Conservation (phyloP, 805 yeast species). For the Ogataea methylovora region DNA sequence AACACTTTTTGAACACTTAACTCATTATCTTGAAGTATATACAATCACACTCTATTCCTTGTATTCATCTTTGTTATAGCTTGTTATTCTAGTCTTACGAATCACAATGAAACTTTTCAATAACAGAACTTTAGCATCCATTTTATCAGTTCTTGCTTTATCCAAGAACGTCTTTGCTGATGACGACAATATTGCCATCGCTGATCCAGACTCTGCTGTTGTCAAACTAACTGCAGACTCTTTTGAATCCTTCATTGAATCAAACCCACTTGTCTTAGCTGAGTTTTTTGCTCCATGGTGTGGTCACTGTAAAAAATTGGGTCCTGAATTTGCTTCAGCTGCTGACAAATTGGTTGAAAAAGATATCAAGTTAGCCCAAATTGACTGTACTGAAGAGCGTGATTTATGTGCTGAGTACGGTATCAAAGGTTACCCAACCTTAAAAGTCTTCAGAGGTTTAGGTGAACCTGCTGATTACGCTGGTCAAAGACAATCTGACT, state of each 20-base stretch:
- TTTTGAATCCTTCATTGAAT: constrained; percentile 57
- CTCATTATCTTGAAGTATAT: too few relatives aligned
- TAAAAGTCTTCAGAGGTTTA: constrained; percentile 64
- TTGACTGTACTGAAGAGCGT: constrained; percentile 77
- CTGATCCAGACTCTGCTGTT: constrained; percentile 81
- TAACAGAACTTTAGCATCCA: constrained; percentile 29
- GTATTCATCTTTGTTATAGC: too few relatives aligned
- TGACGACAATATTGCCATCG: constrained; percentile 53
- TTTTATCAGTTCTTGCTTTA: constrained; percentile 23
- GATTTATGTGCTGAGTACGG: constrained; percentile 62
- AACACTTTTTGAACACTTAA: too few relatives aligned
- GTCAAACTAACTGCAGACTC: constrained; percentile 63
- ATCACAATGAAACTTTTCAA: constrained; percentile 31
- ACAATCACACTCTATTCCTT: not conserved
- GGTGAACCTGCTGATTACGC: constrained; percentile 54
- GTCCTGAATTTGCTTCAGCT: constrained; percentile 73
- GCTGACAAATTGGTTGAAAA: constrained; percentile 56
- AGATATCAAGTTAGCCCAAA: constrained; percentile 67
- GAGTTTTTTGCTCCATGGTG: constrained; percentile 98
- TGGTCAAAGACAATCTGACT: constrained; percentile 78
- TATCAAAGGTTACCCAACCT: constrained; percentile 77
- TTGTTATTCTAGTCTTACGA: not conserved
- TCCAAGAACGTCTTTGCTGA: constrained; percentile 22
- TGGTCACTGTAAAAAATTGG: constrained; percentile 88
- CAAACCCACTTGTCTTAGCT: constrained; percentile 73